Percentiles rank a stretch among this genome's conserved stretches.
Evolutionary conservation across 2,329 filamentous ascomycete species (phyloP).

Genomic region (Neonectria neomacrospora): DNA sequence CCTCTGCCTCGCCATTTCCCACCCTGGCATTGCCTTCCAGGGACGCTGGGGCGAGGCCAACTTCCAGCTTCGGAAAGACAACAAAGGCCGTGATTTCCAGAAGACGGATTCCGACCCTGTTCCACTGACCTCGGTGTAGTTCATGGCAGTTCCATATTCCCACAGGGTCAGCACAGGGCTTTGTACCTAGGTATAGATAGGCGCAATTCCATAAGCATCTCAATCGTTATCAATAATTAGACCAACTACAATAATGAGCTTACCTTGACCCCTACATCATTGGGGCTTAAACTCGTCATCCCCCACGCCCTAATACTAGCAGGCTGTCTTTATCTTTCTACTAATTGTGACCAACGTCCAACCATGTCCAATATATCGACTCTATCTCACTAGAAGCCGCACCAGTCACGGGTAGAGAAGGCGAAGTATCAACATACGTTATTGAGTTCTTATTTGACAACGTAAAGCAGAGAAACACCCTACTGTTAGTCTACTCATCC

Average conservation of each 20-base stretch:
- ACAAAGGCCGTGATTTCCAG: background rate
- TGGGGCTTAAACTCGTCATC: no score
- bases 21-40: slow-evolving; percentile 31
- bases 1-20: slow-evolving; percentile 6
- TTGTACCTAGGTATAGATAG: background rate
- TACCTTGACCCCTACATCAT: background rate
- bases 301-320: no score
- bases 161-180: background rate
- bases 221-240: background rate
- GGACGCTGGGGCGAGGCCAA: slow-evolving; percentile 32
- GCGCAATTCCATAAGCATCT: background rate
- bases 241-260: background rate
- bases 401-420: background rate
- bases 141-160: background rate
- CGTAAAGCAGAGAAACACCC: background rate
- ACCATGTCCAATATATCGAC: no score
- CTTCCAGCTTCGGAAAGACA: slow-evolving; percentile 31
- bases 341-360: no score
- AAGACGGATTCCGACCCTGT: slow-evolving; percentile 15
- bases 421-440: background rate
- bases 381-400: no score
- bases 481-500: background rate
- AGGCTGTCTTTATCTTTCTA: no score
- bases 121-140: background rate
- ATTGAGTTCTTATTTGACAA: background rate